These are phyloP conservation scores for Syncephalastrum contaminatum DNA, from an alignment of 371 early-diverging fungal genomes.

Conservation along the genomic window DNA sequence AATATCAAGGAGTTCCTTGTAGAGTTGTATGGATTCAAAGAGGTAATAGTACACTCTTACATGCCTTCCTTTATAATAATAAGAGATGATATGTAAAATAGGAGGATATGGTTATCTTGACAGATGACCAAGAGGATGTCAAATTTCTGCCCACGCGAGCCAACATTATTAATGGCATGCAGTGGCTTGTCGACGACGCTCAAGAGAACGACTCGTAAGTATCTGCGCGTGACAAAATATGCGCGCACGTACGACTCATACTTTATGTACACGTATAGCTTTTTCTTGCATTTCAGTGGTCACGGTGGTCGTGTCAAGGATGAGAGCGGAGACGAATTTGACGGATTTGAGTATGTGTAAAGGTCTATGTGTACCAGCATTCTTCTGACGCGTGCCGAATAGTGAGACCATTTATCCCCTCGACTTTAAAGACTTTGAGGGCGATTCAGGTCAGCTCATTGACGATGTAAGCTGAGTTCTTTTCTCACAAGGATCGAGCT, in stretches of 20 bases:
- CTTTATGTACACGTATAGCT: conserved; percentile 24
- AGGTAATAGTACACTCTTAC: conserved; percentile 14
- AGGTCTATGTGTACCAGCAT: background rate
- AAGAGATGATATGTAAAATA: conserved; percentile 8
- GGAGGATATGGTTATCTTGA: conserved; percentile 78
- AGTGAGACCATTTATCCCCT: conserved; percentile 69
- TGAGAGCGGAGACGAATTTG: conserved; percentile 82
- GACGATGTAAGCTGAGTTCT: conserved; percentile 66
- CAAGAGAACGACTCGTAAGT: conserved; percentile 78
- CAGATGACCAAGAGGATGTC: conserved; percentile 80
- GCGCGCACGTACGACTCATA: background rate
- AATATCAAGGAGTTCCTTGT: conserved; percentile 79
- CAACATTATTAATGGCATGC: conserved; percentile 86
- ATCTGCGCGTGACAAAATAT: background rate
- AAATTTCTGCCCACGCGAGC: conserved; percentile 72
- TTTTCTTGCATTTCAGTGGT: conserved; percentile 90
- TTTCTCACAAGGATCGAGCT: background rate
- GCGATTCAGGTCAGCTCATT: conserved; percentile 71
- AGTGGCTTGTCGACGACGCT: conserved; percentile 87
- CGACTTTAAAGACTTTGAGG: conserved; percentile 63
- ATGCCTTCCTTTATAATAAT: background rate
- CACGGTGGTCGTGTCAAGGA: conserved; percentile 81
- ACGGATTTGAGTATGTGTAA: conserved; percentile 57
- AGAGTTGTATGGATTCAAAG: conserved; percentile 62
- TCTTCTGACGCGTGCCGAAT: background rate